Evolutionary conservation across 306 rosid species (phyloP).

Genomic region (Calophaca sinica): DNA sequence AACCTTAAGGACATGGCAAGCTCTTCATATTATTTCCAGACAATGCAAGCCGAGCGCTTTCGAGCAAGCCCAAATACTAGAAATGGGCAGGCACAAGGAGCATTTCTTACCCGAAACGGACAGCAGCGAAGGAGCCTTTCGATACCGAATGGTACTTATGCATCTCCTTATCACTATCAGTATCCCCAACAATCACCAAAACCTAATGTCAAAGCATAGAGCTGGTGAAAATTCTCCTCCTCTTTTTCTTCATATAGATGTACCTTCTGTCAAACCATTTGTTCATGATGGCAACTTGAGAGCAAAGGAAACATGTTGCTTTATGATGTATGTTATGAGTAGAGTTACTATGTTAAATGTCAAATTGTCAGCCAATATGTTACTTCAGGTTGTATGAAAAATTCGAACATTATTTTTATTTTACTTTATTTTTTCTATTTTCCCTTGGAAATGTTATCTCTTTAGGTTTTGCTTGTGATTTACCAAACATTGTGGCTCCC

Average conservation of each 20-base stretch:
- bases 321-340: constrained; percentile 47
- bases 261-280: constrained; percentile 61
- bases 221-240: constrained; percentile 46
- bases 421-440: constrained; percentile 45
- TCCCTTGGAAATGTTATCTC: constrained; percentile 15
- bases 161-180: constrained; percentile 92
- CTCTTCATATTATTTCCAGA: constrained; percentile 89
- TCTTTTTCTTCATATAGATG: constrained; percentile 51
- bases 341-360: constrained; percentile 52
- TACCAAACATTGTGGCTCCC: constrained; percentile 10
- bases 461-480: constrained; percentile 38
- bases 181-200: constrained; percentile 87
- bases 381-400: constrained; percentile 52
- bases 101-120: constrained; percentile 69
- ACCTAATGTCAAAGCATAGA: constrained; percentile 77
- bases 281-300: constrained; percentile 61
- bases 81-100: constrained; percentile 69
- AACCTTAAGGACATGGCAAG: constrained; percentile 98
- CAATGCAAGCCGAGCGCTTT: constrained; percentile 75
- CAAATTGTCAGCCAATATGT: constrained; percentile 49
- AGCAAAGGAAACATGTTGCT: constrained; percentile 63
- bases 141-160: constrained; percentile 72
- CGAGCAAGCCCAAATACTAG: constrained; percentile 75
- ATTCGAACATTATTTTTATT: constrained; percentile 47
- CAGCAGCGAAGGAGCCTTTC: constrained; percentile 82